Base-by-base conservation (phyloP, 2,329 filamentous ascomycete species). In the Ophiosphaerella herpotricha region DNA sequence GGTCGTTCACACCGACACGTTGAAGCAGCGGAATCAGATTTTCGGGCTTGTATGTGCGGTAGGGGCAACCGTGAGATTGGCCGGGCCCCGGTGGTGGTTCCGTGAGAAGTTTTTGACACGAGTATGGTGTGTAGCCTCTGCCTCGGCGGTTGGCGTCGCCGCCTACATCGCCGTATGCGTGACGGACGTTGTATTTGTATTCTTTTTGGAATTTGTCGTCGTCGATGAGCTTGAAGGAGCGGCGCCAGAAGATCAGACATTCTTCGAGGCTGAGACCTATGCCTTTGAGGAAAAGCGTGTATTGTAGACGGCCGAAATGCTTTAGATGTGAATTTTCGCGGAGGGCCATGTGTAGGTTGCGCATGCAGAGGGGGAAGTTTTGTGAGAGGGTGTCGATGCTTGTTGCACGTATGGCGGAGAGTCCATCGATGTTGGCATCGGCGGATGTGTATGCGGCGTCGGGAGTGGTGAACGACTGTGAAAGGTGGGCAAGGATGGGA, bases 201-300 rank as follows among this genome's bases (percentile, higher is more conserved):
- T 97, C 91, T 70, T 97, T 97, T 75, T 95, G 95, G 82, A 97
- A 99, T 32, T 87, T 87, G 66, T 97, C 93, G 66, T 97, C 94
- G 0, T 90, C 92, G 57, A 95, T 85, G 60, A 91, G 88, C 70
- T 85, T 86, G 82, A 99, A 97, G 24, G 83, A 80, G 55, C 85
- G 83, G 9, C 94, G 87, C 94, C 94, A 99, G 78, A 99, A 99
- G 11, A 91, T 63, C 21, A 99, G 82, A 62, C 86, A 91, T 74
- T 99, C 93, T 67, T 97, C 91, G n/a, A 99, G 78, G 56, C 84
- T 91, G 24, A 99, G 79, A 0, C 94, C 94, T 51, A 97, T 91
- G 36, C 94, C 94, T 75, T 99, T 99, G 50, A 99, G 82, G 82
- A 99, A 99, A 4, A 99, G 84, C 0, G 90, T 90, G 78, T 97